Base-by-base conservation (phyloP, 2,329 filamentous ascomycete genomes). In the Trichophyton schoenleinii region DNA sequence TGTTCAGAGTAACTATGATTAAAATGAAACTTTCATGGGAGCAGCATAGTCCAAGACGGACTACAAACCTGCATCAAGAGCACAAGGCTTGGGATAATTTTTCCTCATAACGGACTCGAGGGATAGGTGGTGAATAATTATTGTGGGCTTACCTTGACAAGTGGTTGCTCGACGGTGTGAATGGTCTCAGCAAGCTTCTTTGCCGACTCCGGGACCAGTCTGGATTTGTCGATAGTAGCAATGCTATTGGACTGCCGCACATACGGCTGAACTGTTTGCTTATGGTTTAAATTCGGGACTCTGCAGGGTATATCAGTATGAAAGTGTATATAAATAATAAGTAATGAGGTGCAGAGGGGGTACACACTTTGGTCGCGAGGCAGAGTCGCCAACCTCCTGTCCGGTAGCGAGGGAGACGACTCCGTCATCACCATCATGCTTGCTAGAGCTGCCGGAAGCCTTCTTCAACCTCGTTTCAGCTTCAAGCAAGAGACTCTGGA, bases 41-140 rank as follows among this genome's bases (percentile, higher is more conserved):
- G 86, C 83, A 79, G 82, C 79, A 79, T 82, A 82, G 78, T 82
- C 87, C 88, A 94, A 87, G 80, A 92, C 88, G 88, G 83, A 81
- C 81, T 81, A 80, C 75, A 72, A 78, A 79, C 84, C 85, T 82
- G 84, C 87, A 81, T 91, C 87, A 87, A 87, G 82, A 67, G 73
- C 73, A 71, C 64, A 70, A 76, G 73, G 74, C 75, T 74, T 86
- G 83, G 85, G 83, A 84, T 79, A 81, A 75, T 79, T 80, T 87
- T 88, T 91, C 88, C 84, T 92, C 88, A 89, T 83, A 73, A 76
- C 76, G 75, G 69, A 60, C 64, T 36, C 57, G 46, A 11, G 38
- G 41, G 41, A 58, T 36, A 36, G n/a, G 18, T 53, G 34, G 28
- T 61, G 20, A 60, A 46, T n/a, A 4, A 11, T 60, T 38, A 57